Base-by-base conservation (phyloP, 1,139 yeast genomes). In the Oligophagozyma castellii region DNA sequence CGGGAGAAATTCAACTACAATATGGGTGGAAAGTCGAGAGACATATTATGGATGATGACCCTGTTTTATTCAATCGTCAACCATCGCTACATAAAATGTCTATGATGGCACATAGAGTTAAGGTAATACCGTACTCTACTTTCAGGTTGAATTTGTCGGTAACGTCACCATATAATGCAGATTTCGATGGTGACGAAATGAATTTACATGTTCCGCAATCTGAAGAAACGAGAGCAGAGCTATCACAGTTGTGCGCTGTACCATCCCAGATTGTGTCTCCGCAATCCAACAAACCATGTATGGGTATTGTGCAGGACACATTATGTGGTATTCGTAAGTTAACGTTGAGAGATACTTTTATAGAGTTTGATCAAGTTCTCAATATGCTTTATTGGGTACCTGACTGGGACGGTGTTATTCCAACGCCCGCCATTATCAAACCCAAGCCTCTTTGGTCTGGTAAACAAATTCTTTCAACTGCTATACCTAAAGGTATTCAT, bases 161-260 rank as follows among this genome's bases (percentile, higher is more conserved):
- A 29, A 89, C 98, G 0, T 83, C 96, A 11, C 99, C 99, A 15
- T 92, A 92, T 60, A 92, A 92, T 61, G 99, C 99, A 29, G 99
- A 92, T 78, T 92, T 92, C 67, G 99, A 92, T 63, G 99, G 99
- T 66, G 99, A 92, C 59, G 98, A 92, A 62, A 92, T 92, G 99
- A 92, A 92, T 60, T 77, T 92, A 61, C 99, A 92, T 53, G 99
- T 92, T 42, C 99, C 99, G 4, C 99, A 92, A 56, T 81, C 95
- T 5, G 95, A 86, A 41, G 99, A 92, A 59, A 89, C 98, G 0
- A 70, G 96, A 53, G 95, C 98, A 2, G 99, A 92, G 58, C 65
- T 89, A 40, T 77, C 86, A 22, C 93, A 89, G 53, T 71, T 89
- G 47, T 84, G 95, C 62, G 94, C 95, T 15, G 99, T 89, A 24